Evolutionary conservation across 352 stramenopile species (phyloP).

Genomic region (Globisporangium emineosum): DNA sequence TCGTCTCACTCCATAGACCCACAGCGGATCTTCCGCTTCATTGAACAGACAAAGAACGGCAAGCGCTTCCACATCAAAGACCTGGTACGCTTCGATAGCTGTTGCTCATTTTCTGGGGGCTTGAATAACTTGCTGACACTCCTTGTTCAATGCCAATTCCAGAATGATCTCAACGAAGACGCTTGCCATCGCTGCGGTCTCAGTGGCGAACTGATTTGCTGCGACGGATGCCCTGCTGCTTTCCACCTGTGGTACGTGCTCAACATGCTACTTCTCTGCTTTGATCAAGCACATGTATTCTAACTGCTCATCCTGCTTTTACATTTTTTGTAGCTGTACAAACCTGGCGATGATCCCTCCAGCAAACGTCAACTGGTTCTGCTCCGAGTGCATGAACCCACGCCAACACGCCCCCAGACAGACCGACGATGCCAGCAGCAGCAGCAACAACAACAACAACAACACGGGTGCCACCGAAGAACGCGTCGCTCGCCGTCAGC

Average conservation of each 20-base stretch:
- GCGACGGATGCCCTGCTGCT: conserved; percentile 70
- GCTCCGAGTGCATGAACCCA: conserved; percentile 57
- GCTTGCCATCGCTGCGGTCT: conserved; percentile 71
- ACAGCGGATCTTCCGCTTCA: conserved; percentile 65
- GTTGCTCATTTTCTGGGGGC: conserved; percentile 9
- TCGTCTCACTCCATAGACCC: conserved; percentile 45
- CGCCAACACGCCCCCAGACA: conserved; percentile 12
- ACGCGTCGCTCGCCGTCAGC: conserved; percentile 29
- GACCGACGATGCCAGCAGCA: conserved; percentile 11
- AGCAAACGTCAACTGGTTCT: conserved; percentile 63
- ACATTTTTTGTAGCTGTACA: conserved; percentile 35
- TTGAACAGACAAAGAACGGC: conserved; percentile 61
- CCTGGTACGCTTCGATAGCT: conserved; percentile 31
- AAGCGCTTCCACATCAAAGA: conserved; percentile 59
- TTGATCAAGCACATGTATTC: conserved; percentile 4
- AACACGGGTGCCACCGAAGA: conserved; percentile 20
- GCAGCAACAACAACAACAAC: background rate
- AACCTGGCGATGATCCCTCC: conserved; percentile 62
- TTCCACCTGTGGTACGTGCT: conserved; percentile 62
- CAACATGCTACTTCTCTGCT: background rate
- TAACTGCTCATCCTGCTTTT: background rate
- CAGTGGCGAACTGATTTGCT: conserved; percentile 76
- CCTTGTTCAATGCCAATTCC: background rate
- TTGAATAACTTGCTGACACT: background rate
- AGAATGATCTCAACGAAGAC: conserved; percentile 84